Evolutionary conservation across 768 basidiomycete species (phyloP), one percentile per base, ranked within the genome.

Genomic region (Podaxis pistillaris): DNA sequence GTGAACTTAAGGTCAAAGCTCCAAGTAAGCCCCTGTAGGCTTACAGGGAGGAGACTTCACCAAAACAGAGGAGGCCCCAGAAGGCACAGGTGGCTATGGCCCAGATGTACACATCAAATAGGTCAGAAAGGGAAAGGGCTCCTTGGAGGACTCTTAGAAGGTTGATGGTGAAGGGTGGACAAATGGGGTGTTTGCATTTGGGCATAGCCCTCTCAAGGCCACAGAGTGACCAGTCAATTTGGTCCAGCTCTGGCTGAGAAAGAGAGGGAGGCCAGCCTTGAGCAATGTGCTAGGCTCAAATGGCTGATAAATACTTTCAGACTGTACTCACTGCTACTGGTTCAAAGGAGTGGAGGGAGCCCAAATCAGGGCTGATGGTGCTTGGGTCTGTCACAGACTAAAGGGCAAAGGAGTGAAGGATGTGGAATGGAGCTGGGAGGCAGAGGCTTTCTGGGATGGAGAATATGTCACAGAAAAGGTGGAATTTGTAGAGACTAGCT

Each of bases 81-180:
- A 81, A 80, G 0, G 76, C 74, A 56, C 72, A 78, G 0, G 60
- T 36, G 0, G 71, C 71, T 50, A 73, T 71, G 0, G 78, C 77
- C 77, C 77, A 79, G 0, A 79, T 56, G 36, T 75, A 78, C 0
- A 78, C 76, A 56, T 81, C 77, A 57, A 80, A 81, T 0, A 76
- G 68, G 11, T 73, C 52, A 0, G 56, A 5, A 0, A 76, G 52
- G 30, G 71, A 0, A 52, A n/a, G 0, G 38, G 24, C 24, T 26
- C 24, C 8, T 7, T 64, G 55, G 0, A 79, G 62, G 0, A 68
- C 64, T 0, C 40, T 62, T 0, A 79, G 66, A 75, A 79, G 76
- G 2, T 26, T 0, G 57, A 78, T 33, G 0, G 77, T 75, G 24
- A 78, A 67, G 1, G 75, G 78, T 1, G 75, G 77, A 0, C 74